Percentiles rank a stretch among this genome's conserved stretches.
Conservation (phyloP, 352 stramenopile genomes). For the Thraustotheca clavata region DNA sequence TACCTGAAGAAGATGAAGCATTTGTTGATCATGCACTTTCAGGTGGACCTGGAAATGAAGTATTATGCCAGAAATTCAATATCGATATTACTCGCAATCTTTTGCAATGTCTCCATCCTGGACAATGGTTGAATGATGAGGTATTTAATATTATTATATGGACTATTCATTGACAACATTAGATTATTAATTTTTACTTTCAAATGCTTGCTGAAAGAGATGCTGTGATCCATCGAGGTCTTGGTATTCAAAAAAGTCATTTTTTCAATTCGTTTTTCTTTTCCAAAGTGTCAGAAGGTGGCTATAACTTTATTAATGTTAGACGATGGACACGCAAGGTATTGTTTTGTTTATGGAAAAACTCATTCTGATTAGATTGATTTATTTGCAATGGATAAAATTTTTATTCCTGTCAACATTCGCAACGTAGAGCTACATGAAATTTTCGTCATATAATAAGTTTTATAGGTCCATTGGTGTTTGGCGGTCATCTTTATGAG, state of each 20-base stretch:
- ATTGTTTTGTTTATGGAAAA: not conserved
- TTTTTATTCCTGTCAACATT: conserved; percentile 83
- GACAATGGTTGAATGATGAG: conserved; percentile 76
- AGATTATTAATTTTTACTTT: conserved; percentile 86
- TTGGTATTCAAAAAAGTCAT: conserved; percentile 45
- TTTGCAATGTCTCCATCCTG: conserved; percentile 58
- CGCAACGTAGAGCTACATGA: conserved; percentile 39
- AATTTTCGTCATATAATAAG: not conserved
- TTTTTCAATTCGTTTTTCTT: conserved; percentile 88
- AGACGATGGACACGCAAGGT: conserved; percentile 79
- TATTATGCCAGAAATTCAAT: conserved; percentile 76
- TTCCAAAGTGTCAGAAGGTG: conserved; percentile 65
- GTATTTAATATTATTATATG: too few species aligned
- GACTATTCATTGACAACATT: not conserved
- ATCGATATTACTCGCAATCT: conserved; percentile 66
- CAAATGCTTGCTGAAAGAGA: conserved; percentile 70
- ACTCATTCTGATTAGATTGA: conserved; percentile 41
- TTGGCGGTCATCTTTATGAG: conserved; percentile 81
- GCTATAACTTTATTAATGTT: conserved; percentile 81
- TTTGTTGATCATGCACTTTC: conserved; percentile 52
- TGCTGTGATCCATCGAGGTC: conserved; percentile 32
- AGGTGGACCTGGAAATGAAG: conserved; percentile 39
- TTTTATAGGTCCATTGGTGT: conserved; percentile 72
- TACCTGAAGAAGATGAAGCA: conserved; percentile 51
- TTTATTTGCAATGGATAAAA: conserved; percentile 86